These are phyloP conservation scores for Aureobasidium mangrovei DNA, from an alignment of 2,329 filamentous ascomycete species.

Conservation along the genomic window DNA sequence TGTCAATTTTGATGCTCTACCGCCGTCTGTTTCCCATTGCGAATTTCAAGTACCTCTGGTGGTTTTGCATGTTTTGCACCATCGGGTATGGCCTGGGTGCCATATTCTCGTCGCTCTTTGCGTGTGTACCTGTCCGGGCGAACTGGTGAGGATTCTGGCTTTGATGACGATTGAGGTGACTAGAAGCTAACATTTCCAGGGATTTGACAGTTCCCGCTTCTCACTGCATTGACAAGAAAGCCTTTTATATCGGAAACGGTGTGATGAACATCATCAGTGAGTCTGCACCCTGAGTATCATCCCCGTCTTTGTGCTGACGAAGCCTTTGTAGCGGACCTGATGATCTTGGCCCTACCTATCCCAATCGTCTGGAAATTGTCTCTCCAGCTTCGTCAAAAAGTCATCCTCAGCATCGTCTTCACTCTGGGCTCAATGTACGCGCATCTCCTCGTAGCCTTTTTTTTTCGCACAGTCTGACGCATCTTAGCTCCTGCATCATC, in stretches of 20 bases:
- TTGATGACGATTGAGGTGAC: background rate
- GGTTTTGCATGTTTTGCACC: conserved; percentile 1
- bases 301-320: background rate
- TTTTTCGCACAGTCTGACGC: background rate
- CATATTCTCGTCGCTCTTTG: conserved; percentile 9
- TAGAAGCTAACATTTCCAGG: background rate
- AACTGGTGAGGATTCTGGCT: background rate
- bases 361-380: conserved; percentile 45
- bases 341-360: conserved; percentile 52
- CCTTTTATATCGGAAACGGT: conserved; percentile 9
- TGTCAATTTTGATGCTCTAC: conserved; percentile 10
- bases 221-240: background rate
- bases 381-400: conserved; percentile 45
- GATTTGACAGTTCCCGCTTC: background rate
- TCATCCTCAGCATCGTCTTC: conserved; percentile 40
- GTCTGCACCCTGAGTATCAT: background rate
- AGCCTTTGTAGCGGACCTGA: conserved; percentile 33
- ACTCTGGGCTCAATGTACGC: conserved; percentile 31
- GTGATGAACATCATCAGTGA: conserved; percentile 9
- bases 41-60: conserved; percentile 6
- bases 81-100: conserved; percentile 2
- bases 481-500: conserved; percentile 9
- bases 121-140: conserved; percentile 3
- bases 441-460: background rate
- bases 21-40: conserved; percentile 9